Base-by-base conservation (phyloP, 495 filamentous ascomycete species). In the Aspergillus cavernicola region DNA sequence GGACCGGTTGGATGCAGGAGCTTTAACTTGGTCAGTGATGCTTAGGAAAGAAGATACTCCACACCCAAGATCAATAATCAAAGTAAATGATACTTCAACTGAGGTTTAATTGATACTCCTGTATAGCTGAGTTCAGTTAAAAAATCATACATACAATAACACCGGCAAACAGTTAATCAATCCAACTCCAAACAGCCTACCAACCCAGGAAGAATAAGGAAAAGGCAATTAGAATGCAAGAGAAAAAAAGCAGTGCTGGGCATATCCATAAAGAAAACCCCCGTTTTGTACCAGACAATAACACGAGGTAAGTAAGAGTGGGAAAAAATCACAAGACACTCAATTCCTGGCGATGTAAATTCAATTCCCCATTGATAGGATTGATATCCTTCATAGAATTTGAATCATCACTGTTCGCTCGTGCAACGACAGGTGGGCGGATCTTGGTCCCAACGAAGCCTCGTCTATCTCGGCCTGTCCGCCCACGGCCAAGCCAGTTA, bases 401-500 rank as follows among this genome's bases (percentile, higher is more conserved):
- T 19, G 58, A 63, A 24, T 59, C 53, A 50, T 60, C 36, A 56
- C 56, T 54, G 50, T 64, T 28, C 47, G 57, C 35, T 43, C 65
- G 42, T 55, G 60, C 62, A 22, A 72, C 65, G 56, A 71, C 66
- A 1, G 64, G 66, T 20, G 73, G 67, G 2, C 70, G 71, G 23
- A 80, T 72, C 57, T 78, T 87, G 11, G 82, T 80, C 3, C 86
- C 86, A 15, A 97, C 95, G 62, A 96, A 92, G 0, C 93, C 93
- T 51, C 88, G 79, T 37, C 93, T 72, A 67, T 97, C 92, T 56
- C 93, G 78, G 3, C 93, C 93, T 41, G 90, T 96, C 32, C 95
- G 75, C 0, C 93, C 92, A 13, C 93, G 77, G 0, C 91, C 90
- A 18, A 98, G 79, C 93, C 93, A 98, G 70, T 98, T 98, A 58